phyloP scores from a whole-genome alignment of 768 basidiomycete species.

The Paxillus rubicundulus region DNA sequence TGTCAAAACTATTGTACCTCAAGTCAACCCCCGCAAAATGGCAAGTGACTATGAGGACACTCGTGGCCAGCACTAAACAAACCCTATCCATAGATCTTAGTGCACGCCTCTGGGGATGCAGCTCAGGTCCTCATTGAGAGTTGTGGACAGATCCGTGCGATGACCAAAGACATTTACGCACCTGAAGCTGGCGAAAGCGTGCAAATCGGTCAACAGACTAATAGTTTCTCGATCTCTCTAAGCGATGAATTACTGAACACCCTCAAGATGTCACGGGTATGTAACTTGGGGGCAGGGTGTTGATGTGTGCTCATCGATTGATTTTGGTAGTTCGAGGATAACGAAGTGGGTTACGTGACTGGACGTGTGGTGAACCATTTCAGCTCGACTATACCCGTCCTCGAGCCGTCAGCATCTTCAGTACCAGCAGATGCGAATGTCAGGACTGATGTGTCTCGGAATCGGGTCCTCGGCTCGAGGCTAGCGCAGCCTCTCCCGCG shows the following conservation, averaged over 20 bases:
- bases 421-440: slow-evolving; percentile 22
- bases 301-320: slow-evolving; percentile 4
- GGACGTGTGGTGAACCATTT: slow-evolving; percentile 85
- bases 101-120: slow-evolving; percentile 69
- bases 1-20: slow-evolving; percentile 93
- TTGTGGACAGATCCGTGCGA: slow-evolving; percentile 77
- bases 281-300: slow-evolving; percentile 26
- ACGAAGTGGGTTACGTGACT: slow-evolving; percentile 89
- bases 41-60: slow-evolving; percentile 39
- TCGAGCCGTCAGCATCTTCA: slow-evolving; percentile 61
- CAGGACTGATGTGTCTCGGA: slow-evolving; percentile 25
- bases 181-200: slow-evolving; percentile 74
- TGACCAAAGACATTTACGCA: slow-evolving; percentile 90
- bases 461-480: slow-evolving; percentile 61
- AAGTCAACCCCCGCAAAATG: slow-evolving; percentile 95
- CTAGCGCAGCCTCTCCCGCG: slow-evolving; percentile 67
- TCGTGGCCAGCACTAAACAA: background rate
- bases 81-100: slow-evolving; percentile 64
- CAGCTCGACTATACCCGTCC: slow-evolving; percentile 83
- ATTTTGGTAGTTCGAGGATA: slow-evolving; percentile 83
- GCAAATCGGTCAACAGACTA: slow-evolving; percentile 94
- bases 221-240: slow-evolving; percentile 90
- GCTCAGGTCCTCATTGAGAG: slow-evolving; percentile 75
- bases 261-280: slow-evolving; percentile 82
- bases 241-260: slow-evolving; percentile 82